Evolutionary conservation across 2,329 filamentous ascomycete genomes (phyloP).

Genomic region (Botryotinia globosa): DNA sequence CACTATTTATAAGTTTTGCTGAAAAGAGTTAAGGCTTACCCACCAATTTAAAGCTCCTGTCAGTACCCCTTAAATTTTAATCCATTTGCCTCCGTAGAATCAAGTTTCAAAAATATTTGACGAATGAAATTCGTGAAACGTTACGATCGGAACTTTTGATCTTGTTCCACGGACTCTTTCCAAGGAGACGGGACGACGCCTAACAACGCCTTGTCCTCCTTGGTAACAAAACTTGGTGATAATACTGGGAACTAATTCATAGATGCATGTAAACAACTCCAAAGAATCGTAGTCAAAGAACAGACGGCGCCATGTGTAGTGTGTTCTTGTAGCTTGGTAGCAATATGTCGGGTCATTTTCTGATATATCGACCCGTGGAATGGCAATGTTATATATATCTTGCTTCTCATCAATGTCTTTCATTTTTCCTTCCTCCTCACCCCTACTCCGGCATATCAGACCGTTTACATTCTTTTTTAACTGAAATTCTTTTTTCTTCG

Average conservation of each 20-base stretch:
- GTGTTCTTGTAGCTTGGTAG: background rate
- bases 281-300: slow-evolving; percentile 12
- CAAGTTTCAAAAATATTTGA: background rate
- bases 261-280: background rate
- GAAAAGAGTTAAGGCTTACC: background rate
- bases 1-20: background rate
- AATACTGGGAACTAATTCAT: background rate
- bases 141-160: background rate
- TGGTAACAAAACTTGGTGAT: background rate
- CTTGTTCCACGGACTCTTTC: background rate
- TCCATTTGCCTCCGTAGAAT: background rate
- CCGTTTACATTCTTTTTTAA: background rate
- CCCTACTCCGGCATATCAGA: background rate
- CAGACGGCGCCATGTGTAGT: background rate
- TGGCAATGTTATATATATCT: slow-evolving; percentile 3
- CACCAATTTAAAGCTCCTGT: background rate
- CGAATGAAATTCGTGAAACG: background rate
- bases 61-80: slow-evolving; percentile 2
- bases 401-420: background rate
- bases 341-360: slow-evolving; percentile 4
- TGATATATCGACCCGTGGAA: background rate
- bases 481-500: background rate
- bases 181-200: slow-evolving; percentile 6
- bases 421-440: background rate
- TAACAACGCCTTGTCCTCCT: slow-evolving; percentile 1